Base-by-base conservation (phyloP, 2,329 filamentous ascomycete species). In the Leptographium radiaticola region DNA sequence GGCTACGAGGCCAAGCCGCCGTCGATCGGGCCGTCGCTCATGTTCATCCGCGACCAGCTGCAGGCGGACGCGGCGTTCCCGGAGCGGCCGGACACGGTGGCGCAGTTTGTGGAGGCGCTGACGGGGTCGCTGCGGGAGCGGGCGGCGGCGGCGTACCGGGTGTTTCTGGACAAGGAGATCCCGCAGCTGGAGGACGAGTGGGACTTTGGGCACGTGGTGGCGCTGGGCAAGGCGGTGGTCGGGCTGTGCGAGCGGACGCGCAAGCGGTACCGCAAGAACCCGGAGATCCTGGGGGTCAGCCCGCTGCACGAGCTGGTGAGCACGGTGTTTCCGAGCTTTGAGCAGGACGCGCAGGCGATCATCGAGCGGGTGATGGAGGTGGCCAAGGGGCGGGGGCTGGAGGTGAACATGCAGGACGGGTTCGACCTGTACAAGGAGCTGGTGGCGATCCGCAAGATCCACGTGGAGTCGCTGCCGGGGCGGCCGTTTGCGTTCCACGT, bases 401-500 rank as follows among this genome's bases (percentile, higher is more conserved):
- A 95, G 61, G 81, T 97, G 49, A 83, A 86, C 42, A 80, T 97
- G 31, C 81, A 95, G 63, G 93, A 98, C 66, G 93, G 91, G 0
- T 97, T 98, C 66, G 87, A 94, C 60, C 71, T 98, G 18, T 98
- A 98, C 71, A 86, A 81, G 62, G 89, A 95, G 63, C 74, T 98
- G 54, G 84, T 91, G 20, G 85, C 87, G 59, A 88, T 96, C 57
- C 84, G 93, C 34, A 76, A 79, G 38, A 88, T 95, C 31, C 90
- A 96, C 66, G 75, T 78, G 9, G 79, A 87, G 58, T 84, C 82
- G 25, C 75, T 96, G 18, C 87, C 87, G 0, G 75, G 75, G 59
- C 73, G 81, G 56, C 79, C 81, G 1, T 98, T 97, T 66, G 84
- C 83, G 6, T 96, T 97, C 66, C 83, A 89, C 59, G 79, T 98